These are phyloP conservation scores for Leishmania tropica DNA, from an alignment of 208 protist species.

Conservation along the genomic window DNA sequence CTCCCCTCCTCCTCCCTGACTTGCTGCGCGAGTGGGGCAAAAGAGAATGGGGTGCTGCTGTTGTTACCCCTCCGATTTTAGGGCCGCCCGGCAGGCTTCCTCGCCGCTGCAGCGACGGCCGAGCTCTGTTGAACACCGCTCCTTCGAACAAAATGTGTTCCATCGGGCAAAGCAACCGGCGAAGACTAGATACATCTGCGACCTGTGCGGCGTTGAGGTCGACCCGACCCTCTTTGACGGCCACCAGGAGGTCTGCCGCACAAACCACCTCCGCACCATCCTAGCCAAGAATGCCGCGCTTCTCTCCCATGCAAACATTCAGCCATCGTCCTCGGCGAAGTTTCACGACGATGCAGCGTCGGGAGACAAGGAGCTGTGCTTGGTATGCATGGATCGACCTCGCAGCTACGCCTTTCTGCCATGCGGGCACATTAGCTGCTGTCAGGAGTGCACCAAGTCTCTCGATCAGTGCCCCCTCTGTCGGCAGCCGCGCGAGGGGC, in stretches of 20 bases:
- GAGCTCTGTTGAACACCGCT: conserved; percentile 7
- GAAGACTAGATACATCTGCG: conserved; percentile 24
- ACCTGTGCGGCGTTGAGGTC: conserved; percentile 45
- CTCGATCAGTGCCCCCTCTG: conserved; percentile 82
- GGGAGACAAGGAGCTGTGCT: conserved; percentile 66
- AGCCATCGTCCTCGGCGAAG: conserved; percentile 18
- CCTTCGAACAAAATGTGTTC: conserved; percentile 5
- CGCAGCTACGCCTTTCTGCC: conserved; percentile 83
- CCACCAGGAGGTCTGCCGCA: conserved; percentile 62
- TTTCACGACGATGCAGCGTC: conserved; percentile 14
- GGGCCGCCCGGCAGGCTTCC: not conserved
- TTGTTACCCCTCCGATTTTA: not conserved
- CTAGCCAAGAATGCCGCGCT: conserved; percentile 27
- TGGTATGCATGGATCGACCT: conserved; percentile 69
- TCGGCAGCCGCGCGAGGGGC: conserved; percentile 47
- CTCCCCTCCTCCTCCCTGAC: not conserved
- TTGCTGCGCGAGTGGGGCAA: not conserved
- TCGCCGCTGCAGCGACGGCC: conserved; percentile 1
- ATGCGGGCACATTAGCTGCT: conserved; percentile 85
- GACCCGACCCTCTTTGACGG: conserved; percentile 59
- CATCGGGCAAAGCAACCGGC: not conserved
- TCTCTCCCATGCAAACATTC: conserved; percentile 17
- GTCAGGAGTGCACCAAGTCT: conserved; percentile 54
- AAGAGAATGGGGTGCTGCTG: conserved; percentile 28
- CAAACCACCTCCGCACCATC: conserved; percentile 31